Percentiles rank a stretch among this genome's conserved stretches.
Evolutionary conservation across 352 stramenopile species (phyloP).

Genomic region (Phytophthora vignae): DNA sequence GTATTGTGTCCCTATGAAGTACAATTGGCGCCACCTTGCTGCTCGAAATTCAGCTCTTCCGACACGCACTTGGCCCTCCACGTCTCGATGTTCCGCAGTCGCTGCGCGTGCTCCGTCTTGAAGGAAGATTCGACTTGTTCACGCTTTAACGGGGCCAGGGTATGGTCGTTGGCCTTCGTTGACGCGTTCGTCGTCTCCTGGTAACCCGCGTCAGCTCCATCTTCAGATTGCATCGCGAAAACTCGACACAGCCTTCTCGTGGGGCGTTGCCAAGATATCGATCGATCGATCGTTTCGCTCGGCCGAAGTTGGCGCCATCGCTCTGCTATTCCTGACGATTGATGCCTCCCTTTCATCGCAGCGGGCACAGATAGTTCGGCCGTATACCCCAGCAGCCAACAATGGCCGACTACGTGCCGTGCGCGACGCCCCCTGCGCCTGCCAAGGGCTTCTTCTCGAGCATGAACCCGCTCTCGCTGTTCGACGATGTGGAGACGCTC

Average conservation of each 20-base stretch:
- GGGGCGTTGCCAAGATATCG: constrained; percentile 20
- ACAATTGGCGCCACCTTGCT: constrained; percentile 24
- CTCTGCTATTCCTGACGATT: constrained; percentile 17
- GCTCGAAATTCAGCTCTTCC: constrained; percentile 34
- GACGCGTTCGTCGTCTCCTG: not conserved
- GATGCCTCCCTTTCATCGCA: not conserved
- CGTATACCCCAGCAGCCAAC: not conserved
- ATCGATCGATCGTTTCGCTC: constrained; percentile 14
- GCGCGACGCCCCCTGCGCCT: constrained; percentile 19
- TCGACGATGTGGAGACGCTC: constrained; percentile 61
- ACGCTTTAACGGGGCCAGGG: not conserved
- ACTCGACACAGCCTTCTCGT: not conserved
- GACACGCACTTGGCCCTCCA: constrained; percentile 38
- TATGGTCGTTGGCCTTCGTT: not conserved
- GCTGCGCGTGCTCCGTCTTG: constrained; percentile 23
- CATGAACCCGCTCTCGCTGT: constrained; percentile 64
- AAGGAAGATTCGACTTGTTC: constrained; percentile 17
- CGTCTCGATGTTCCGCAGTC: constrained; percentile 27
- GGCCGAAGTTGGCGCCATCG: not conserved
- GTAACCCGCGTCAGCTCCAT: not conserved
- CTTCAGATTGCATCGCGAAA: constrained; percentile 6
- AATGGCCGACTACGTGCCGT: constrained; percentile 30
- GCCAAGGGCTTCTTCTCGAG: constrained; percentile 54
- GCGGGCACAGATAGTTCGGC: not conserved
- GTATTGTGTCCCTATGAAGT: not conserved